Conservation (phyloP, 179 eudicot species). For the Carnegiea gigantea region DNA sequence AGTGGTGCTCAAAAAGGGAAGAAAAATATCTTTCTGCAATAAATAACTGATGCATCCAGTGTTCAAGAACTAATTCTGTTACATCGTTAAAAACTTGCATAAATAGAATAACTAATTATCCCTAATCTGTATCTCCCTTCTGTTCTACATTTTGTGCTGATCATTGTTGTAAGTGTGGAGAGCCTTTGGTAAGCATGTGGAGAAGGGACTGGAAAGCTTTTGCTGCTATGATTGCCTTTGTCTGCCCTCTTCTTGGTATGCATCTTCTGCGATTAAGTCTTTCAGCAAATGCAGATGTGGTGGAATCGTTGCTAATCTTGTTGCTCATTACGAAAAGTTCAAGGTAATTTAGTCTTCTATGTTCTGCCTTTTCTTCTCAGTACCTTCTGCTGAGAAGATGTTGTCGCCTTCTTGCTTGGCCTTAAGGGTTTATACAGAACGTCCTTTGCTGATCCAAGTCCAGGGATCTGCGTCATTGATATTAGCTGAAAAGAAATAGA, state of each 20-base stretch:
- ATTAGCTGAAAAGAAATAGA: background rate
- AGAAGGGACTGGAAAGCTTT: conserved; percentile 45
- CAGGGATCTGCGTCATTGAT: conserved; percentile 1
- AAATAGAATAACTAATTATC: background rate
- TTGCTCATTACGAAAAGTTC: conserved; percentile 23
- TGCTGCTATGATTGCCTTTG: conserved; percentile 54
- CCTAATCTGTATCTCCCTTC: background rate
- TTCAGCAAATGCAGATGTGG: conserved; percentile 25
- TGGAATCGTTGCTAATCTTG: conserved; percentile 28
- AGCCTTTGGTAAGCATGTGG: conserved; percentile 38
- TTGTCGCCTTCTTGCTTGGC: conserved; percentile 4
- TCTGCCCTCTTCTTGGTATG: conserved; percentile 60
- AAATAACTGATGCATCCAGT: background rate
- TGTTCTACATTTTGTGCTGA: background rate
- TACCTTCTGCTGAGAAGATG: background rate
- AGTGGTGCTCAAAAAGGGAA: background rate
- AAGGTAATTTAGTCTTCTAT: conserved; percentile 5
- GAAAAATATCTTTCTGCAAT: background rate
- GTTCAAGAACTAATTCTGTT: background rate
- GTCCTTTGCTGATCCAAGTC: background rate
- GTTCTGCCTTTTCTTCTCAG: background rate
- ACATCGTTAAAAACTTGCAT: conserved; percentile 1
- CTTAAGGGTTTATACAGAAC: conserved; percentile 21
- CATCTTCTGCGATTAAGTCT: conserved; percentile 36
- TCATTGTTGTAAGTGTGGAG: conserved; percentile 16